Evolutionary conservation across 2,329 filamentous ascomycete genomes (phyloP).

Genomic region (Aspergillus viridinutans): DNA sequence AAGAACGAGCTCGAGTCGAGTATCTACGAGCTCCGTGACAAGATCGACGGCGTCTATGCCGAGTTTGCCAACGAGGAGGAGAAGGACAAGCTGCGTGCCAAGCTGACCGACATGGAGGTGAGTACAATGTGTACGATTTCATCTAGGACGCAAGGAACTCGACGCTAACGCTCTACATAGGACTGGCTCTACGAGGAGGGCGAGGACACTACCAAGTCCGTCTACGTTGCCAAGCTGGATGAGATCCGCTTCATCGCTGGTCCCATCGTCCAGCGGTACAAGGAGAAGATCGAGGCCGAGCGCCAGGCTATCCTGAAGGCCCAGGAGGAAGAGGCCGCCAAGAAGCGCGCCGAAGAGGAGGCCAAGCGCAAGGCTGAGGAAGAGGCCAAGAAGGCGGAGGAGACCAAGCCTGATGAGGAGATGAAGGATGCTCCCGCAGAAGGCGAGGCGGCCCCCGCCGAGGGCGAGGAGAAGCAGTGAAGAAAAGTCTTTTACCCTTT

Average conservation of each 20-base stretch:
- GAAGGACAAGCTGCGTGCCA: conserved; percentile 78
- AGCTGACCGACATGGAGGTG: conserved; percentile 84
- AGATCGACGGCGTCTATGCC: conserved; percentile 86
- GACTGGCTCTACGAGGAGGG: conserved; percentile 99
- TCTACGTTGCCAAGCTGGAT: conserved; percentile 92
- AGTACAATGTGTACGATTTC: conserved; percentile 32
- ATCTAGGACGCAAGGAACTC: neutral
- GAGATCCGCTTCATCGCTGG: conserved; percentile 89
- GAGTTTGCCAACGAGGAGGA: conserved; percentile 88
- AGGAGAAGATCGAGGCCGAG: conserved; percentile 88
- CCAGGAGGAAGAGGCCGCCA: conserved; percentile 62
- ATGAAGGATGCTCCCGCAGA: conserved; percentile 58
- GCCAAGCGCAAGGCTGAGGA: conserved; percentile 75
- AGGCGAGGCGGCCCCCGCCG: conserved; percentile 29
- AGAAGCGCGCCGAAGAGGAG: conserved; percentile 63
- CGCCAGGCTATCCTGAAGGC: conserved; percentile 65
- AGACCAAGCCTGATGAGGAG: conserved; percentile 44
- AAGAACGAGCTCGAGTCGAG: conserved; percentile 99
- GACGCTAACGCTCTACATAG: conserved; percentile 46
- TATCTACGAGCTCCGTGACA: conserved; percentile 95
- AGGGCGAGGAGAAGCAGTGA: conserved; percentile 37
- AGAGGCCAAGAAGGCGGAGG: conserved; percentile 52
- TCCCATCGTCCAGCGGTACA: conserved; percentile 88
- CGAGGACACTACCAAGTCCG: conserved; percentile 87
- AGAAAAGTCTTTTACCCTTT: conserved; percentile 13